Evolutionary conservation across 495 filamentous ascomycete species (phyloP), one percentile per base, ranked within the genome.

Genomic region (Emericellopsis terricola): DNA sequence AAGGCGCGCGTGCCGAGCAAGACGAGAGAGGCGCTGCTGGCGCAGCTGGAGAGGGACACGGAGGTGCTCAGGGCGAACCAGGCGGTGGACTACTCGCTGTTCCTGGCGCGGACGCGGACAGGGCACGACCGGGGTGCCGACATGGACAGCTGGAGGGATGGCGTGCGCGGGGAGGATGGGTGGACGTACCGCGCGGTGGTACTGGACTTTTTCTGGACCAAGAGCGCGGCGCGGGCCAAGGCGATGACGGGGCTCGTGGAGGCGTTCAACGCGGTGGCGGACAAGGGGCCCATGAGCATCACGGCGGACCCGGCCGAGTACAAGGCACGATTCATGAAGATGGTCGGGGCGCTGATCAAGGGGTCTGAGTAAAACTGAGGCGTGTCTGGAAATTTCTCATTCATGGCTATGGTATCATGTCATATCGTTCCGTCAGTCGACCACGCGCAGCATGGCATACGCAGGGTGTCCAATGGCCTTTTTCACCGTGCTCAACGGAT

Each of bases 151-250:
- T 1, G 77, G 77, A 0, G 23, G 78, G 1, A 28, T 46, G 0
- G 73, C 69, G 15, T n/a, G n/a, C n/a, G n/a, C n/a, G 56, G 62
- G 8, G 70, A 78, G 45, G 69, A 68, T 3, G 64, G 69, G 46
- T 71, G 74, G 55, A 58, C 71, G 15, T 81, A 78, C 41, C 56
- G 72, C 10, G 69, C 61, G 6, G 60, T 69, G 4, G 42, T 79
- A 15, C 49, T 81, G 28, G 75, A 80, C 48, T 80, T 79, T 42
- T 78, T 80, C 51, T 80, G 76, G 71, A 70, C 71, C 1, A 72
- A 70, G 44, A 74, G 79, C 51, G 75, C 69, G 40, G 35, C 73
- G 1, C 69, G 68, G 32, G 65, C 75, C 2, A 64, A 59, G 46
- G 60, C 65, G 0, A 61, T 79, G 64, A 75, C 76, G 3, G 58